These are phyloP conservation scores for Nakaseomyces bracarensis DNA, from an alignment of 1,139 yeast species.

Conservation along the genomic window DNA sequence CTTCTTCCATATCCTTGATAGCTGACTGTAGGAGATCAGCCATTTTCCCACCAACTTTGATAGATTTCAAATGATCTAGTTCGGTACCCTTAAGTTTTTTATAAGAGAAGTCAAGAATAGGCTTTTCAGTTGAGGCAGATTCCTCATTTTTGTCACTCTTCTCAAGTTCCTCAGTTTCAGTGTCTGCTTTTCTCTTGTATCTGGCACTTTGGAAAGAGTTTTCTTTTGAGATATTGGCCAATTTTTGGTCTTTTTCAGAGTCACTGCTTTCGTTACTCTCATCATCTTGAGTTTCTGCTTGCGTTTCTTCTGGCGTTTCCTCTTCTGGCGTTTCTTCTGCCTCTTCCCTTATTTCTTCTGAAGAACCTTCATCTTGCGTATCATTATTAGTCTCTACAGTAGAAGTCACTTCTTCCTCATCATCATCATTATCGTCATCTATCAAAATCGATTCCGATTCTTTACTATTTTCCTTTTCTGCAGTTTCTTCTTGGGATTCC, in stretches of 20 bases:
- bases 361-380: no score
- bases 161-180: constrained; percentile 2
- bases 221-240: not conserved
- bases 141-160: not conserved
- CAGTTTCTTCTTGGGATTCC: not conserved
- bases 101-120: constrained; percentile 4
- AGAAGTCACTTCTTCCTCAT: not conserved
- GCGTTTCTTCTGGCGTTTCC: no score
- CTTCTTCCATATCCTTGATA: constrained; percentile 6
- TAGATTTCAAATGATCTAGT: constrained; percentile 1
- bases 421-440: no score
- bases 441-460: no score
- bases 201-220: constrained; percentile 4
- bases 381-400: no score
- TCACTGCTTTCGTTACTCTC: not conserved
- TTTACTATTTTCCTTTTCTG: no score
- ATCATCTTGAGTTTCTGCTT: no score
- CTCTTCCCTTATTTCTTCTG: no score
- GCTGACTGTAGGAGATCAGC: not conserved
- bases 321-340: no score
- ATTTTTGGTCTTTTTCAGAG: not conserved
- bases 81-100: constrained; percentile 2
- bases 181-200: constrained; percentile 1
- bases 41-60: constrained; percentile 4
- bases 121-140: not conserved